Percentiles rank a stretch among this genome's conserved stretches.
Evolutionary conservation across 2,329 filamentous ascomycete genomes (phyloP).

Genomic region (Aspergillus aculeatus): DNA sequence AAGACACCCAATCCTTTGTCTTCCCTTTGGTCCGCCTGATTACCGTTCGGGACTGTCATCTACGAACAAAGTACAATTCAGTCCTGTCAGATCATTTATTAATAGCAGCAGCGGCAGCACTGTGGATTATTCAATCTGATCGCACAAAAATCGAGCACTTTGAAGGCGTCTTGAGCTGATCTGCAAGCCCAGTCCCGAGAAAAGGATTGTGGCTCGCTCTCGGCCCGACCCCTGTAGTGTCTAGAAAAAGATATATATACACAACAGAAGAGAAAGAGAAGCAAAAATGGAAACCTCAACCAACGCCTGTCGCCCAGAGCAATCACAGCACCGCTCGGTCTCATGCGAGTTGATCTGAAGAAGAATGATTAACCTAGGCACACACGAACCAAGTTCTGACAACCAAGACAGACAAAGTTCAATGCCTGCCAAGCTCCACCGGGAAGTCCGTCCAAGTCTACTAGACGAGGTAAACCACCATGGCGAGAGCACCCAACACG

Average conservation of each 20-base stretch:
- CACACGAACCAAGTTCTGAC: neutral
- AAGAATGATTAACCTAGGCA: neutral
- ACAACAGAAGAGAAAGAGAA: neutral
- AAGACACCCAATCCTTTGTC: conserved; percentile 1
- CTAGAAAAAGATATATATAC: neutral
- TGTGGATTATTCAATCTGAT: neutral
- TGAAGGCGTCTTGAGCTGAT: neutral
- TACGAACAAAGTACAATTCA: neutral
- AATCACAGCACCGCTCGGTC: neutral
- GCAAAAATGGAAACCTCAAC: neutral
- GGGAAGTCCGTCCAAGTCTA: neutral
- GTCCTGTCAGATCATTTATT: neutral
- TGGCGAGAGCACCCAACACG: conserved; percentile 13
- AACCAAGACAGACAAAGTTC: neutral
- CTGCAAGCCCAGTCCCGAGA: neutral
- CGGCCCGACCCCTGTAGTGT: neutral
- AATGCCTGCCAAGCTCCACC: neutral
- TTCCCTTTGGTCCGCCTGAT: neutral
- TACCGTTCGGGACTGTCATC: neutral
- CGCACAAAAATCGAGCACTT: neutral
- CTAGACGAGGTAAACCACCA: conserved; percentile 15
- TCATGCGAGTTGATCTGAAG: neutral
- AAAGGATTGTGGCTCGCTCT: neutral
- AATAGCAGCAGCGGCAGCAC: neutral
- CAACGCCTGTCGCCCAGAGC: neutral